phyloP scores from a whole-genome alignment of 768 basidiomycete species.

The Boletus speciosus region DNA sequence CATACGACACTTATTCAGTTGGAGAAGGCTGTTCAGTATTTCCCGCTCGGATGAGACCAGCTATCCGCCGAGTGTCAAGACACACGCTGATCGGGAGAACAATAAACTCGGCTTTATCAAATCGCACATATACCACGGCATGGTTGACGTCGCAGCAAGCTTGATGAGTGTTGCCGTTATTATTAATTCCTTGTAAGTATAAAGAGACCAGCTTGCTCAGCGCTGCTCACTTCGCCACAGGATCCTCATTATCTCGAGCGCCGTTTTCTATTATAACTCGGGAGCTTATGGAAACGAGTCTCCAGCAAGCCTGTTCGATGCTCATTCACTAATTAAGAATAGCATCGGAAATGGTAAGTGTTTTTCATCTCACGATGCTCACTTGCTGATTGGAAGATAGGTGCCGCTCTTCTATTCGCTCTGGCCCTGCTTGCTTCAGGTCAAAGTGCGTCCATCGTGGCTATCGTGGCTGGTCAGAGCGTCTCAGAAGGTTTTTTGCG shows the following conservation, averaged over 20 bases:
- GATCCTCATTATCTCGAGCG: constrained; percentile 77
- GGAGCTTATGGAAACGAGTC: constrained; percentile 37
- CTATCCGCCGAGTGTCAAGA: constrained; percentile 31
- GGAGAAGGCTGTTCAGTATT: constrained; percentile 24
- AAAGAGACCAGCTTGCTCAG: not conserved
- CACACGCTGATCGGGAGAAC: constrained; percentile 56
- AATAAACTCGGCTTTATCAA: constrained; percentile 52
- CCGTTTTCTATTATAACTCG: constrained; percentile 69
- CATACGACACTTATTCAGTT: constrained; percentile 4
- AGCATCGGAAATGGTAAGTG: constrained; percentile 63
- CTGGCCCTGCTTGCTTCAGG: constrained; percentile 81
- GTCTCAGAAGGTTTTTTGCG: constrained; percentile 87
- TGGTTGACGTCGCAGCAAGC: constrained; percentile 62
- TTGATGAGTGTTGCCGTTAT: constrained; percentile 82
- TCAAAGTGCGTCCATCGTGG: constrained; percentile 87
- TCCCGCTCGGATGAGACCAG: constrained; percentile 19
- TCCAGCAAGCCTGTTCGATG: constrained; percentile 80
- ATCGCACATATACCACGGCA: constrained; percentile 63
- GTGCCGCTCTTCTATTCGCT: constrained; percentile 84
- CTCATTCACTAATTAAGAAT: constrained; percentile 67
- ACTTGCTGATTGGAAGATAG: constrained; percentile 35
- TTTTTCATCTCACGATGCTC: not conserved
- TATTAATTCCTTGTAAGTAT: constrained; percentile 75
- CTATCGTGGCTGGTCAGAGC: constrained; percentile 86
- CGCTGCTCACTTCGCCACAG: constrained; percentile 33